These are phyloP conservation scores for Skeletonema costatum DNA, from an alignment of 108 stramenopile genomes.

Conservation along the genomic window DNA sequence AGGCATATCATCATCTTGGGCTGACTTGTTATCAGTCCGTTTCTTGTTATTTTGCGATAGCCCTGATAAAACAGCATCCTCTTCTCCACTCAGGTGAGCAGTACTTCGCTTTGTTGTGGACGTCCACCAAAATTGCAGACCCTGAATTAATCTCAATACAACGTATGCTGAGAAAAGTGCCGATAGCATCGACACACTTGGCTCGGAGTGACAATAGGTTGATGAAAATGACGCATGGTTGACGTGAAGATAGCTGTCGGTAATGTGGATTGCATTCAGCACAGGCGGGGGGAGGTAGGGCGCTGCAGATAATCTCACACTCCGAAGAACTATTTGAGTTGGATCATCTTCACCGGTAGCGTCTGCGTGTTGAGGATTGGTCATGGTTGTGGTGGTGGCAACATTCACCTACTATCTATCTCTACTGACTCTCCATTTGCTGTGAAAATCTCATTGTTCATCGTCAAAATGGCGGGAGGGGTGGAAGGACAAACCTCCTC, in stretches of 20 bases:
- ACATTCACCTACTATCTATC: not conserved
- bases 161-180: slow-evolving; percentile 9
- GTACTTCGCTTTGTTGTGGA: slow-evolving; percentile 21
- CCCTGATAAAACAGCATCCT: slow-evolving; percentile 14
- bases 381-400: not conserved
- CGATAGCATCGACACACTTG: slow-evolving; percentile 9
- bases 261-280: slow-evolving; percentile 21
- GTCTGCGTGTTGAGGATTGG: not conserved
- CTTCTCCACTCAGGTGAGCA: slow-evolving; percentile 22
- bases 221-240: slow-evolving; percentile 16
- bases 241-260: slow-evolving; percentile 28
- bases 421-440: too few species aligned
- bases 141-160: slow-evolving; percentile 8
- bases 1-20: not conserved
- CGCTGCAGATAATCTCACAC: slow-evolving; percentile 12
- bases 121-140: not conserved
- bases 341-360: not conserved
- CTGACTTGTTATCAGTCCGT: not conserved
- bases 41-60: not conserved
- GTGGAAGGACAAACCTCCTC: too few species aligned
- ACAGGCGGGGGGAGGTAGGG: slow-evolving; percentile 46
- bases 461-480: too few species aligned
- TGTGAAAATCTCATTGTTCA: too few species aligned
- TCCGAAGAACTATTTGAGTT: not conserved
- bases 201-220: slow-evolving; percentile 17